Base-by-base conservation (phyloP, 495 filamentous ascomycete genomes). In the Oidiodendron maius region DNA sequence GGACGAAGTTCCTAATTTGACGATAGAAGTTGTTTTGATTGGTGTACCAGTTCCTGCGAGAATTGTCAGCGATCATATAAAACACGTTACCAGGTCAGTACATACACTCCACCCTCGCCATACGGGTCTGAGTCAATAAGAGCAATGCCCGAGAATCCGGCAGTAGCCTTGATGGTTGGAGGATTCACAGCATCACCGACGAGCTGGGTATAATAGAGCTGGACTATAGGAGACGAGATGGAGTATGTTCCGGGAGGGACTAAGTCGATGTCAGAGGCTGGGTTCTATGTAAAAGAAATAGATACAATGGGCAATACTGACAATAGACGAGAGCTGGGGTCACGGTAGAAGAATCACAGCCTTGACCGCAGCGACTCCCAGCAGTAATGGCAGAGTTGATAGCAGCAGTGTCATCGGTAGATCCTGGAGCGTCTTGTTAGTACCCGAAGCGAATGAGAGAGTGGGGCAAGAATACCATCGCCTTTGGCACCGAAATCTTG, bases 11-110 rank as follows among this genome's bases (percentile, higher is more conserved):
- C 64, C 94, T 88, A 55, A 98, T 72, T 57, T 94, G 86, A 38
- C 93, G 89, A 77, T 89, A 97, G 75, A 98, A 98, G 72, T 98
- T 96, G 80, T 97, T 98, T 15, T 44, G 41, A 65, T 95, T 95
- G 55, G 84, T 89, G 68, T 83, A 96, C 68, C 68, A 80, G 61
- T 80, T 79, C 18, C 35, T 38, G 35, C 10, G 35, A 18, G 35
- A 18, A 38, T n/a, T 38, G 17, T 38, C 17, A 38, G 11, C 16
- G 9, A 38, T 20, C 38, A 40, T 57, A 89, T 89, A 75, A 30
- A 30, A 12, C 26, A 30, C n/a, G n/a, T n/a, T n/a, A n/a, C n/a
- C 95, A 95, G 38, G 76, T 80, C 22, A 96, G 70, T 30, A 30
- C 26, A 5, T 30, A 30, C 26, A 49, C 58, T 40, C 74, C 72